Conservation (phyloP, 1,139 yeast species). For the Yamadazyma atlantica region DNA sequence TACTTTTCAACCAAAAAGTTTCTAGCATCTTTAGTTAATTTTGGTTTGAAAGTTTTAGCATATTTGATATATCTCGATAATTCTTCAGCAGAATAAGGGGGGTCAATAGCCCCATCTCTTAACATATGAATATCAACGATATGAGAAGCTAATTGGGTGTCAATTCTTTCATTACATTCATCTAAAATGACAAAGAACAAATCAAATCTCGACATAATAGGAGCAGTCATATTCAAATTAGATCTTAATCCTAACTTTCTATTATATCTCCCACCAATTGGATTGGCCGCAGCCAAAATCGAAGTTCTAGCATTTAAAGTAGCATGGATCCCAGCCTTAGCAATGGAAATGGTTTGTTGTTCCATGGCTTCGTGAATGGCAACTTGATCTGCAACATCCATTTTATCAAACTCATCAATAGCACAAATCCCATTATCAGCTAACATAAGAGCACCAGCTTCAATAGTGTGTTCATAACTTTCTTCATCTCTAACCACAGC, state of each 20-base stretch:
- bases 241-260: conserved; percentile 81
- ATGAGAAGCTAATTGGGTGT: conserved; percentile 86
- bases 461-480: conserved; percentile 95
- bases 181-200: conserved; percentile 91
- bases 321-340: conserved; percentile 98
- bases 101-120: conserved; percentile 85
- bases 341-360: conserved; percentile 96
- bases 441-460: conserved; percentile 98
- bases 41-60: conserved; percentile 92
- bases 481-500: conserved; percentile 98
- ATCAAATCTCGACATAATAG: conserved; percentile 98
- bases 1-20: conserved; percentile 75
- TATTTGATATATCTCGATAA: conserved; percentile 85
- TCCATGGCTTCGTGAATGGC: conserved; percentile 99
- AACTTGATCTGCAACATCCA: conserved; percentile 94
- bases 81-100: conserved; percentile 90
- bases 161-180: conserved; percentile 90
- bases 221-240: conserved; percentile 96
- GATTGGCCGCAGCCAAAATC: conserved; percentile 96
- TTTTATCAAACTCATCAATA: conserved; percentile 96
- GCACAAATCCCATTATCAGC: conserved; percentile 99
- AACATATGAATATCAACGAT: conserved; percentile 92
- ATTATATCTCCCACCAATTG: conserved; percentile 93
- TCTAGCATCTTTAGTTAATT: conserved; percentile 79
- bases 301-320: conserved; percentile 95